These are phyloP conservation scores for Brettanomyces bruxellensis DNA, from an alignment of 805 yeast species.

Conservation along the genomic window DNA sequence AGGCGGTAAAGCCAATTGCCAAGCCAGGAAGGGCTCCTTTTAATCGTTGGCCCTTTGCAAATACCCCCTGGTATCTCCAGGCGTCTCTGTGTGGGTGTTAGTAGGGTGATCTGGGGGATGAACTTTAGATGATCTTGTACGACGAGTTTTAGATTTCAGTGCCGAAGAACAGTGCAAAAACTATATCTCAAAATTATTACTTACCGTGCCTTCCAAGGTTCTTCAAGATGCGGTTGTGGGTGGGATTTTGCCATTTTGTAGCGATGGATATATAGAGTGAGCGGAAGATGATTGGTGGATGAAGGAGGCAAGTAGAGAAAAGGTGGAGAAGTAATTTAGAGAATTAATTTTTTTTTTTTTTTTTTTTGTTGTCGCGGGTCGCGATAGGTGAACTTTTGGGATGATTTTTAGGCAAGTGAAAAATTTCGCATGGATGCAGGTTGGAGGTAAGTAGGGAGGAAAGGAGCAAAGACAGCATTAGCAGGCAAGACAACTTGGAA, in stretches of 20 bases:
- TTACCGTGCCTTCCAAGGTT: constrained; percentile 39
- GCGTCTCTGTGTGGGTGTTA: constrained; percentile 51
- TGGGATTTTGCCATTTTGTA: neutral
- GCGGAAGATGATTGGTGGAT: too few species aligned
- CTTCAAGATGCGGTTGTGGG: constrained; percentile 19
- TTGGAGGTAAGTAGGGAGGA: too few species aligned
- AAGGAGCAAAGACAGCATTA: too few species aligned
- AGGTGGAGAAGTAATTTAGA: neutral
- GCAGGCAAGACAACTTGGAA: too few species aligned
- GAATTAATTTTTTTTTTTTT: neutral
- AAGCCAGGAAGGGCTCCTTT: constrained; percentile 73
- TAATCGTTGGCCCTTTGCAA: constrained; percentile 60
- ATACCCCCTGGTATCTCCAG: constrained; percentile 83
- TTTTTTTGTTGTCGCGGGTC: too few species aligned
- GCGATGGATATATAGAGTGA: neutral
- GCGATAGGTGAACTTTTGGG: too few species aligned
- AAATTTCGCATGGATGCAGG: too few species aligned
- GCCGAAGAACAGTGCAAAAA: too few species aligned
- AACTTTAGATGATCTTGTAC: neutral
- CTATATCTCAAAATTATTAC: constrained; percentile 3
- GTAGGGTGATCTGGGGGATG: neutral
- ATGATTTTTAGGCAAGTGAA: too few species aligned
- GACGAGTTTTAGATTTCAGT: too few species aligned
- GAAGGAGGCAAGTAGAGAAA: neutral
- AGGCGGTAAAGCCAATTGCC: constrained; percentile 70